Evolutionary conservation across 1,284 basidiomycete genomes (phyloP).

Genomic region (Sanghuangporus baumii): DNA sequence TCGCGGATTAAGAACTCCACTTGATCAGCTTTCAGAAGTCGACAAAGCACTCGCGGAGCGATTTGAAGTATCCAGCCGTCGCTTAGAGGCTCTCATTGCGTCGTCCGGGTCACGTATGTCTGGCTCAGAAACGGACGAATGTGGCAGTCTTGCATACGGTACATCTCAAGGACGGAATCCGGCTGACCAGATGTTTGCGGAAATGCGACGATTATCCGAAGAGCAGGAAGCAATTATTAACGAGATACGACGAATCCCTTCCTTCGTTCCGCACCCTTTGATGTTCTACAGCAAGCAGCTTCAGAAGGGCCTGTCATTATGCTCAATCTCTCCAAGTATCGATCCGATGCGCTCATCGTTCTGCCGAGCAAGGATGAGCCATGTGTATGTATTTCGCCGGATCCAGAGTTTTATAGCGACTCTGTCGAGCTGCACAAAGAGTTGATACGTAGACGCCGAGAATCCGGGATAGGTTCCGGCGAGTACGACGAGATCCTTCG

Average conservation of each 20-base stretch:
- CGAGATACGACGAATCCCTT: constrained; percentile 7
- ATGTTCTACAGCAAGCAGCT: constrained; percentile 9
- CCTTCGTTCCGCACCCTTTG: constrained; percentile 5
- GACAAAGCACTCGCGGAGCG: not conserved
- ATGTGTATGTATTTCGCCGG: not conserved
- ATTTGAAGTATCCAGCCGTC: not conserved
- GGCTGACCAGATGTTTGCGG: not conserved
- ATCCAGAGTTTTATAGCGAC: not conserved
- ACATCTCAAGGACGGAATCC: not conserved
- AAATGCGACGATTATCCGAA: not conserved
- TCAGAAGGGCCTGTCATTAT: no score
- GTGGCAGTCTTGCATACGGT: not conserved
- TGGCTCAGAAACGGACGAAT: not conserved
- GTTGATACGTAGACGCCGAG: no score
- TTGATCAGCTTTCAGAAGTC: not conserved
- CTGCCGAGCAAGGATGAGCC: not conserved
- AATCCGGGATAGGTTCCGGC: no score
- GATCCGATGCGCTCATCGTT: not conserved
- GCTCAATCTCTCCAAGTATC: no score
- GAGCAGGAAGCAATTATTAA: not conserved
- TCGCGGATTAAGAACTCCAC: not conserved
- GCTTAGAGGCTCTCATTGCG: not conserved
- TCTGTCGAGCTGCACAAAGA: no score
- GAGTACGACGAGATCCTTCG: not conserved
- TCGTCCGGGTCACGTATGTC: not conserved